phyloP scores from a whole-genome alignment of 208 protist species.

The Porcisia deanei region DNA sequence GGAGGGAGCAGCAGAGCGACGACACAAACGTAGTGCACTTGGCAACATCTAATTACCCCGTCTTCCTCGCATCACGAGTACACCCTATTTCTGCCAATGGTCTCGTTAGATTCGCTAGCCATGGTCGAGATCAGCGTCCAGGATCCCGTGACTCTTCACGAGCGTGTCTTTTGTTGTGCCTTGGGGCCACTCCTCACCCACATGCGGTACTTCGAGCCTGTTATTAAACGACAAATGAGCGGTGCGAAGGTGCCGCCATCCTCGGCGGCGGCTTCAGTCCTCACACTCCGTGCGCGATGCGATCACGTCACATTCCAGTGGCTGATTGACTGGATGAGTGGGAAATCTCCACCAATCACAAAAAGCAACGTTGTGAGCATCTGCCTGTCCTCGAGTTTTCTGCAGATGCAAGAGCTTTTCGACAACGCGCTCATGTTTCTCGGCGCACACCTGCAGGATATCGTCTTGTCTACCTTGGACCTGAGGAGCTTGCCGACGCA shows the following conservation, averaged over 20 bases:
- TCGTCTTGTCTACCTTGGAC: slow-evolving; percentile 62
- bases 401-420: slow-evolving; percentile 61
- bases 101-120: background rate
- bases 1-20: too few relatives aligned
- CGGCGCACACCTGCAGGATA: slow-evolving; percentile 47
- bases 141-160: slow-evolving; percentile 41
- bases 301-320: slow-evolving; percentile 70
- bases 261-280: slow-evolving; percentile 1
- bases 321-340: slow-evolving; percentile 62
- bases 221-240: slow-evolving; percentile 49
- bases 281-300: slow-evolving; percentile 71
- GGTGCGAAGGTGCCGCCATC: slow-evolving; percentile 13
- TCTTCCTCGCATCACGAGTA: too few relatives aligned
- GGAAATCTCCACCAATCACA: slow-evolving; percentile 41
- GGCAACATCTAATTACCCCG: too few relatives aligned
- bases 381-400: slow-evolving; percentile 66
- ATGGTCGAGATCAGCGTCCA: slow-evolving; percentile 65
- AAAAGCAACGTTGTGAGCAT: slow-evolving; percentile 64
- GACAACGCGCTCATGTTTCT: slow-evolving; percentile 64
- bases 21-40: too few relatives aligned
- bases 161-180: slow-evolving; percentile 52
- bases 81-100: slow-evolving; percentile 3
- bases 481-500: slow-evolving; percentile 63
- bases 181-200: slow-evolving; percentile 37
- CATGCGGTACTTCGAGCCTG: slow-evolving; percentile 73